Evolutionary conservation across 805 yeast genomes (phyloP), one percentile per base, ranked within the genome.

Genomic region (Cyberlindnera sargentensis): DNA sequence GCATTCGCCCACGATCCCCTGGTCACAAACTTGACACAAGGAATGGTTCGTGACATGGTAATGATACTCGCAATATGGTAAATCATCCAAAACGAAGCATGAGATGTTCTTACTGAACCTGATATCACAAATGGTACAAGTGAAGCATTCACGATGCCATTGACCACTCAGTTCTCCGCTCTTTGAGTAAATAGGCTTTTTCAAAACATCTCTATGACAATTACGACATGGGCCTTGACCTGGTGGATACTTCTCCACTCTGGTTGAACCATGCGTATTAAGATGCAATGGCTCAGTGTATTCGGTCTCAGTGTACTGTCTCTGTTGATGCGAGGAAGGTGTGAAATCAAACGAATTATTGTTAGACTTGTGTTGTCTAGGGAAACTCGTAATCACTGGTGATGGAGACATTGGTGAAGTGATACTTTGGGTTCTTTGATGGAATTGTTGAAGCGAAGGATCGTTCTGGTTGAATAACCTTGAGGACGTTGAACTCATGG

Each of bases 121-220:
- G 2, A 70, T 57, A 7, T 63, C 63, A 66, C 98, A 91, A 9
- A 28, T 10, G 20, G 71, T 64, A 67, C 99, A 93, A 10, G 68
- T 67, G 68, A 93, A 91, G 60, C 99, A 93, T 11, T 71, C 64
- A 34, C 95, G 72, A 60, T 93, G 99, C 98, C 98, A 93, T 60
- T 89, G 91, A 0, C 97, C 98, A 2, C 87, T 75, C 37, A 84
- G 66, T 56, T 82, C 89, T n/a, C 60, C 84, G 43, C 84, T 85
- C 52, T 81, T 84, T n/a, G 96, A 86, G 64, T 80, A 84, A 20
- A 91, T 84, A 0, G 93, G 72, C 56, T 82, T 86, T 1, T 78
- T 71, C 1, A 51, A 49, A 29, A 90, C 80, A n/a, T 63, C 68
- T 37, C 61, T 47, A 5, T 64, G 61, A 66, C 98, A 91, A 31